A percentile compares a stretch with the other conserved stretches of the same genome.
phyloP scores from a whole-genome alignment of 345 rosid genomes.

The Punica granatum region DNA sequence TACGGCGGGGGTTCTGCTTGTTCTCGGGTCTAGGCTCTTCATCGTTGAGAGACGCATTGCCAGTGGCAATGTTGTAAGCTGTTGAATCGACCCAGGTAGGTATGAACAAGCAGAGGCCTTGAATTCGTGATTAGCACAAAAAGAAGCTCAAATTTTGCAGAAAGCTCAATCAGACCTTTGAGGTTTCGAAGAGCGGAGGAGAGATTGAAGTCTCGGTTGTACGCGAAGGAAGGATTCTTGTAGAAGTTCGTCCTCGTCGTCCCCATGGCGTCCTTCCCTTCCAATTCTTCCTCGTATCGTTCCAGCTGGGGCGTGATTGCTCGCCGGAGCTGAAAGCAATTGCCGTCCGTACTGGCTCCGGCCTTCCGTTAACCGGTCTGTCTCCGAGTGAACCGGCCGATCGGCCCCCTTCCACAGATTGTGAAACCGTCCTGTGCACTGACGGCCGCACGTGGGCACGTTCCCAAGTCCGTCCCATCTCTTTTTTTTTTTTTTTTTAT shows the following conservation, averaged over 20 bases:
- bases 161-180: constrained; percentile 23
- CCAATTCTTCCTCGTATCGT: background rate
- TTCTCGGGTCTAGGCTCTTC: constrained; percentile 11
- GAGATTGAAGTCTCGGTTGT: constrained; percentile 49
- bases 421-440: too few species aligned
- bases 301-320: too few species aligned
- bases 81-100: constrained; percentile 3
- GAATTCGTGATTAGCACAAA: background rate
- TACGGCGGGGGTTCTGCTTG: constrained; percentile 13
- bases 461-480: too few species aligned
- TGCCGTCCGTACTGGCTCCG: background rate
- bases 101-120: background rate
- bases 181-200: constrained; percentile 63
- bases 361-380: background rate
- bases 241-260: constrained; percentile 58
- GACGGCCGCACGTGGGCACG: too few species aligned
- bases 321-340: background rate
- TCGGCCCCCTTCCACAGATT: too few species aligned
- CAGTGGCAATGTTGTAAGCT: constrained; percentile 59
- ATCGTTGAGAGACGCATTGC: constrained; percentile 34
- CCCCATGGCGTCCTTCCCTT: constrained; percentile 18
- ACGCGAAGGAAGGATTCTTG: constrained; percentile 51
- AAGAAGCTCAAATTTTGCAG: background rate
- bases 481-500: too few species aligned
- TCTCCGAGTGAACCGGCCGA: background rate